Evolutionary conservation across 225 moss, liverwort and hornwort species (phyloP), one percentile per base, ranked within the genome.

Genomic region (Neckera pumila): DNA sequence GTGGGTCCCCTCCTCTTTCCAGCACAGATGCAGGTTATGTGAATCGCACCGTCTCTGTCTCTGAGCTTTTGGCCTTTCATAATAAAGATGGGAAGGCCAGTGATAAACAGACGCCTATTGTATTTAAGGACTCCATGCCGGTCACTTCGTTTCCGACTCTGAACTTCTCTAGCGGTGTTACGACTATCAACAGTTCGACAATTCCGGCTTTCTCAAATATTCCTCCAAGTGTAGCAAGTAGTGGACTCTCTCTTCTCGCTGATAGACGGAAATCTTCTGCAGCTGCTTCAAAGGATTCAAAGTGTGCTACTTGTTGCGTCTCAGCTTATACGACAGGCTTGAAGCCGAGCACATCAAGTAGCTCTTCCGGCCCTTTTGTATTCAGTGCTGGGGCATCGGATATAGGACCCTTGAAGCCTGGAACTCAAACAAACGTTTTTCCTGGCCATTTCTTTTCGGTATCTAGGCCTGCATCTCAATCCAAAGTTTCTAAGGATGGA

Each of bases 321-420:
- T 67, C 94, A 81, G 64, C 87, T 62, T 58, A 70, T 62, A 79
- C 82, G 27, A 72, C 91, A 67, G 91, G 92, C 56, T 85, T 73
- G 31, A 90, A 88, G 69, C 76, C 87, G 40, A 93, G 89, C 49
- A 79, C 88, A 78, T 89, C 93, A 53, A 62, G 90, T 27, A 65
- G 91, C 59, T 90, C 87, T 57, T 66, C 92, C 54, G 87, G 84
- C 20, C 95, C 92, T 80, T 96, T 97, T 47, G 89, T 97, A 56
- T 96, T 97, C 86, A 93, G 93, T 80, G 97, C 96, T 84, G 94
- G 95, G 16, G 90, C 91, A 61, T 63, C 83, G 22, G 88, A 72
- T 79, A 25, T 43, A 56, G 88, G 88, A 84, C 45, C 86, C 12
- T 91, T 80, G 65, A 88, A 90, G 13, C 79, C 91, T 51, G 89